Conservation (phyloP, 1,284 basidiomycete genomes). For the Calocybe gambosa region DNA sequence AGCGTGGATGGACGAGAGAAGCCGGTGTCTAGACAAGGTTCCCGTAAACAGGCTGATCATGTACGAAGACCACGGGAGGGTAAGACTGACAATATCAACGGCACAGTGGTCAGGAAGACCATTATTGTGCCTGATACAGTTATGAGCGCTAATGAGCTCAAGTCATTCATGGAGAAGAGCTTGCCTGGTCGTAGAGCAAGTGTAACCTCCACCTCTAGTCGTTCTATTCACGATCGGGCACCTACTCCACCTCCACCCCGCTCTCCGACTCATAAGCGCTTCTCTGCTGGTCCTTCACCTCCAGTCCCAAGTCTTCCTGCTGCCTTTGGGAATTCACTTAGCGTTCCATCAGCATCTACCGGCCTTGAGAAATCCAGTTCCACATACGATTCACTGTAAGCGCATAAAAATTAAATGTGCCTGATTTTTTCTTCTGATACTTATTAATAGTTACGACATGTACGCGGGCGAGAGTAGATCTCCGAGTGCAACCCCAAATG, state of each 20-base stretch:
- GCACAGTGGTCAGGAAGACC: conserved; percentile 62
- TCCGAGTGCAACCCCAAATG: conserved; percentile 24
- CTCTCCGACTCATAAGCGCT: conserved; percentile 45
- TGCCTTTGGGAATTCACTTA: conserved; percentile 39
- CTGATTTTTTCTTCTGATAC: conserved; percentile 17
- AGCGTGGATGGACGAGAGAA: conserved; percentile 28
- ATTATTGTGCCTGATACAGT: conserved; percentile 66
- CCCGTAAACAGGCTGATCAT: conserved; percentile 35
- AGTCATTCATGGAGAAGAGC: conserved; percentile 47
- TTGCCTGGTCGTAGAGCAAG: conserved; percentile 55
- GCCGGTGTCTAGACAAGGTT: conserved; percentile 28
- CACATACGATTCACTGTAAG: conserved; percentile 72
- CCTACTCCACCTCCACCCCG: conserved; percentile 78
- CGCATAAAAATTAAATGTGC: conserved; percentile 16
- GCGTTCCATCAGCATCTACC: conserved; percentile 30
- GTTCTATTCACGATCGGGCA: conserved; percentile 72
- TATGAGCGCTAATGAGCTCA: conserved; percentile 47
- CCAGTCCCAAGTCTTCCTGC: conserved; percentile 62
- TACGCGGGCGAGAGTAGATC: conserved; percentile 54
- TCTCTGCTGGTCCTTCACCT: conserved; percentile 56
- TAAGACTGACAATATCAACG: conserved; percentile 30
- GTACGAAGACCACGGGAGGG: conserved; percentile 38
- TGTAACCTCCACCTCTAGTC: conserved; percentile 48
- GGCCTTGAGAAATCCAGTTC: conserved; percentile 59
- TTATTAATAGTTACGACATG: conserved; percentile 63